phyloP scores from a whole-genome alignment of 1,284 basidiomycete genomes.

The Trametes sp. region DNA sequence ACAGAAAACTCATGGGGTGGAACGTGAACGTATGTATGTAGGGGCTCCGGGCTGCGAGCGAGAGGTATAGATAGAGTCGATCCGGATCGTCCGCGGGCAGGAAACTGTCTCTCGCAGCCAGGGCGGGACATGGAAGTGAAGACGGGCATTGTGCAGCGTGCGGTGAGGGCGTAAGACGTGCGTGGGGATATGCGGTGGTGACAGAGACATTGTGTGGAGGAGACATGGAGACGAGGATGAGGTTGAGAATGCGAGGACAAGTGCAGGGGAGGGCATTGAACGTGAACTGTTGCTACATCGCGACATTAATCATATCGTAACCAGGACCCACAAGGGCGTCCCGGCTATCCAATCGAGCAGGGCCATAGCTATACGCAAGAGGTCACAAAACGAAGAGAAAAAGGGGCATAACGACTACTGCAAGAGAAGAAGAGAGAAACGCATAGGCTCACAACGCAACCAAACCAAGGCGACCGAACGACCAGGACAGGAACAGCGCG shows the following conservation, averaged over 20 bases:
- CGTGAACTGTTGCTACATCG: conserved; percentile 29
- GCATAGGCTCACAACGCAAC: conserved; percentile 26
- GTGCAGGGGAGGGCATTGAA: conserved; percentile 16
- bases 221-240: background rate
- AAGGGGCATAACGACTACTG: conserved; percentile 18
- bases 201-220: background rate
- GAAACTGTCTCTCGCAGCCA: background rate
- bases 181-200: background rate
- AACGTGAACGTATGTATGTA: background rate
- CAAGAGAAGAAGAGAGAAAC: conserved; percentile 15
- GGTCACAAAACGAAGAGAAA: conserved; percentile 17
- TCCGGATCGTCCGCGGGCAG: background rate
- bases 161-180: background rate
- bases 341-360: conserved; percentile 24
- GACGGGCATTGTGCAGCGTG: background rate
- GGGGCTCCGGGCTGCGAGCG: background rate
- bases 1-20: background rate
- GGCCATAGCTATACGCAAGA: conserved; percentile 21
- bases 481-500: background rate
- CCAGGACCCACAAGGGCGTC: conserved; percentile 21
- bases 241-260: conserved; percentile 1
- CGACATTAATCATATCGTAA: conserved; percentile 29
- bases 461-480: too few relatives aligned
- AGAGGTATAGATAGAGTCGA: background rate
- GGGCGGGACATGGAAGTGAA: background rate